Base-by-base conservation (phyloP, 495 filamentous ascomycete genomes). In the Daldinia grandis region DNA sequence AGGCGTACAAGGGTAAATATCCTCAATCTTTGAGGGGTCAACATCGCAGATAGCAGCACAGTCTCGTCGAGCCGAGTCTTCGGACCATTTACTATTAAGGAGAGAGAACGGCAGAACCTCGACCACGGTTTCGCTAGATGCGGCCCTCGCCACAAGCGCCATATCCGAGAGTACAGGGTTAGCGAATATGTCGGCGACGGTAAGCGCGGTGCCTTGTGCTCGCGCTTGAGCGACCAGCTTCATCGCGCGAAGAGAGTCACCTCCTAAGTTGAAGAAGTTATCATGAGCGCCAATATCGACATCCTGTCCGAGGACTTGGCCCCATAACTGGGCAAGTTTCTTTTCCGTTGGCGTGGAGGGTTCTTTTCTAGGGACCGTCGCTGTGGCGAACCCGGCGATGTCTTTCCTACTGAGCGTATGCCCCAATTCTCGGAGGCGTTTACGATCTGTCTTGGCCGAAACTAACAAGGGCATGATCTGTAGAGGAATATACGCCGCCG, bases 1-100 rank as follows among this genome's bases (percentile, higher is more conserved):
- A 10, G 91, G 84, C 5, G 87, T 91, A 80, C 90, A 92, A 6
- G 90, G 89, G 64, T 91, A 93, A 0, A 89, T 75, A 74, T 93
- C 88, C 42, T 86, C 82, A n/a, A 91, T 79, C 0, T 17, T 38
- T 7, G 74, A 68, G 2, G 55, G 51, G 3, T 74, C 74, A 4
- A 81, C 31, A 0, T 42, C 68, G 60, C 80, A 82, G 47, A 78
- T 58, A 19, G 35, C 47, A 19, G 76, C 75, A 19, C 73, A 75
- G 6, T 80, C 78, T 1, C 28, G 35, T 40, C 68, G 58, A 1
- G 77, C 78, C 9, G 54, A 60, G 1, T 74, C 74, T 8, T 71
- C 51, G 1, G 59, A 61, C 79, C 79, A 81, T 30, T 57, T 42
- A 0, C 50, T 15, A 25, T 59, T 44, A 4, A 81, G 70, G 6